These are phyloP conservation scores for Wickerhamiella infanticola DNA, from an alignment of 1,139 yeast genomes.

Conservation along the genomic window DNA sequence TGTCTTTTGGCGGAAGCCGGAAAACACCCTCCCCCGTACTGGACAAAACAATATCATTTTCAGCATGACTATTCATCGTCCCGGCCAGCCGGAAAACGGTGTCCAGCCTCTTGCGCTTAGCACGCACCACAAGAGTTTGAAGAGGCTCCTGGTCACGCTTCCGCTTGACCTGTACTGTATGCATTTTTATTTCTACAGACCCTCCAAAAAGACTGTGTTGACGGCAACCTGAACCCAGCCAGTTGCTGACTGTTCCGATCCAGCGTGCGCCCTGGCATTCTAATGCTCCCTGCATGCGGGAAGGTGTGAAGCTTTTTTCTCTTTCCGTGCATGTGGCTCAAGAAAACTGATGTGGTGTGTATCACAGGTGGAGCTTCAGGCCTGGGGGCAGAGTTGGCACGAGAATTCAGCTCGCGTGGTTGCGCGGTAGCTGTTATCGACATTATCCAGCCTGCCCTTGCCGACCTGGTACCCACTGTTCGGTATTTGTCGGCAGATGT, in stretches of 20 bases:
- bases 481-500: constrained; percentile 56
- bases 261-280: no score
- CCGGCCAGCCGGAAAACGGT: constrained; percentile 45
- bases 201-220: no score
- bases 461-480: constrained; percentile 29
- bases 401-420: constrained; percentile 27
- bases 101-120: constrained; percentile 13
- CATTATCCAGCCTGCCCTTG: constrained; percentile 30
- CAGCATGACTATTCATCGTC: constrained; percentile 35
- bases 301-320: not conserved
- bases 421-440: constrained; percentile 51
- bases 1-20: constrained; percentile 1
- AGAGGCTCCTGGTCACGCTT: constrained; percentile 76
- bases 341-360: constrained; percentile 33
- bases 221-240: no score
- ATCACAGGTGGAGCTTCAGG: constrained; percentile 78
- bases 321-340: constrained; percentile 10
- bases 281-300: not conserved
- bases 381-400: constrained; percentile 51
- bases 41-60: constrained; percentile 5
- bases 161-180: constrained; percentile 56
- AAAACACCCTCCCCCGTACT: constrained; percentile 2
- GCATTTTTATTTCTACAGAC: not conserved
- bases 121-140: constrained; percentile 40
- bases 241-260: no score